Percentiles rank a stretch among this genome's conserved stretches.
Evolutionary conservation across 1,284 basidiomycete species (phyloP).

Genomic region (Papiliotrema terrestris): DNA sequence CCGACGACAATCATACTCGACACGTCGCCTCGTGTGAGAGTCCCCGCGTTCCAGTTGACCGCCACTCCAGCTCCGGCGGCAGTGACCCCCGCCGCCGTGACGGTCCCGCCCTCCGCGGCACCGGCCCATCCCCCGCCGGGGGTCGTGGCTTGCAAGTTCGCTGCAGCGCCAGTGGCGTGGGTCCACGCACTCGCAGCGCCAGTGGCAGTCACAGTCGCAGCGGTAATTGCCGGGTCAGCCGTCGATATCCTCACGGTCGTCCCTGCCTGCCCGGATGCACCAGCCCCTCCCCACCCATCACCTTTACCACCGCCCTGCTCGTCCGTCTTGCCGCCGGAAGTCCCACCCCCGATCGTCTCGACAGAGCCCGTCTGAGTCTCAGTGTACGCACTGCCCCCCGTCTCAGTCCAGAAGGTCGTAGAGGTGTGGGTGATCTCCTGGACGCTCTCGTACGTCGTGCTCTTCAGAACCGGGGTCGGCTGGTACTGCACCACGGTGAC

Average conservation of each 20-base stretch:
- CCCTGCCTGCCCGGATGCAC: too few relatives aligned
- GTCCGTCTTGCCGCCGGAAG: background rate
- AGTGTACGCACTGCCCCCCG: constrained; percentile 10
- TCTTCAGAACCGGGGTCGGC: constrained; percentile 28
- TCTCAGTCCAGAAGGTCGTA: constrained; percentile 21
- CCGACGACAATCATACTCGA: background rate
- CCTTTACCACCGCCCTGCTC: background rate
- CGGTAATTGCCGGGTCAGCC: too few relatives aligned
- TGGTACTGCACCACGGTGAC: constrained; percentile 28
- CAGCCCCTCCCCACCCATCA: background rate
- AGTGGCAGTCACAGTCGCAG: too few relatives aligned
- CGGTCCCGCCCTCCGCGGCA: background rate
- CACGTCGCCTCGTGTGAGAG: background rate
- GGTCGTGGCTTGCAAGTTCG: background rate
- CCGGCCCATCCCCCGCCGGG: background rate
- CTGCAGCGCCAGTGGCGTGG: constrained; percentile 5
- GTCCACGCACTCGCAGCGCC: constrained; percentile 20
- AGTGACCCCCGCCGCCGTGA: background rate
- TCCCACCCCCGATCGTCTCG: constrained; percentile 2
- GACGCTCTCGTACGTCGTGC: constrained; percentile 16
- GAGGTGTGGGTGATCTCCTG: constrained; percentile 25
- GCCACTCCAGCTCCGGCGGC: background rate
- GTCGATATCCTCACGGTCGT: constrained; percentile 1
- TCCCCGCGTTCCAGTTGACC: background rate
- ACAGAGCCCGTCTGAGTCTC: constrained; percentile 1